Base-by-base conservation (phyloP, 495 filamentous ascomycete species). In the Amniculicola lignicola region DNA sequence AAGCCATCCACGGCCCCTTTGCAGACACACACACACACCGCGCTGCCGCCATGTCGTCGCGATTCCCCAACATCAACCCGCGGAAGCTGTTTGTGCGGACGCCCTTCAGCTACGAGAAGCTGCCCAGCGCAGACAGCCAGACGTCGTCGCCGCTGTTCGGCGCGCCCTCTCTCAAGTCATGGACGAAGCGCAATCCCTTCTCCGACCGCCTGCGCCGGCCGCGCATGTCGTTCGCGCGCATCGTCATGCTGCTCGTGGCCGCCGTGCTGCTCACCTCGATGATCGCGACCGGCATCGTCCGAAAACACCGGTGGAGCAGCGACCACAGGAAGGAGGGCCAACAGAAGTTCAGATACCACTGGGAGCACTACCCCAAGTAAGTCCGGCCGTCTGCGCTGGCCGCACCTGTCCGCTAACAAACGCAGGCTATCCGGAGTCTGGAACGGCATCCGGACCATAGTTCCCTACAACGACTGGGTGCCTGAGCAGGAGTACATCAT, bases 341-440 rank as follows among this genome's bases (percentile, higher is more conserved):
- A 4, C 39, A 59, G 28, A 57, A 46, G 18, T n/a, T n/a, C n/a
- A n/a, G n/a, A n/a, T 73, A 69, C 43, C 58, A 63, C 28, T 73
- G 70, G 70, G 62, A 70, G 51, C 48, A 63, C 15, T 73, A 59
- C 25, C 50, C 56, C 48, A 36, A 60, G 67, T 69, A 63, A 47
- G 46, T 36, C 22, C 24, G n/a, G n/a, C n/a, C n/a, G n/a, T n/a
- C 11, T 23, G 27, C 23, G 6, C 1, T 29, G 18, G 18, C 25
- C n/a, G 18, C 14, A 1, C 14, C 18, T 14, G 36, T 48, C 12
- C 16, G n/a, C 4, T 24, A 21, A 42, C n/a, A 10, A 7, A 40
- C 37, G 43, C 31, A 62, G 64, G 10, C 53, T 72, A 15, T 50
- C 65, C 51, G 69, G 69, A 25, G 70, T 65, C 61, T 73, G 65